phyloP scores from a whole-genome alignment of 2,329 filamentous ascomycete species.

The Fusarium sp. region DNA sequence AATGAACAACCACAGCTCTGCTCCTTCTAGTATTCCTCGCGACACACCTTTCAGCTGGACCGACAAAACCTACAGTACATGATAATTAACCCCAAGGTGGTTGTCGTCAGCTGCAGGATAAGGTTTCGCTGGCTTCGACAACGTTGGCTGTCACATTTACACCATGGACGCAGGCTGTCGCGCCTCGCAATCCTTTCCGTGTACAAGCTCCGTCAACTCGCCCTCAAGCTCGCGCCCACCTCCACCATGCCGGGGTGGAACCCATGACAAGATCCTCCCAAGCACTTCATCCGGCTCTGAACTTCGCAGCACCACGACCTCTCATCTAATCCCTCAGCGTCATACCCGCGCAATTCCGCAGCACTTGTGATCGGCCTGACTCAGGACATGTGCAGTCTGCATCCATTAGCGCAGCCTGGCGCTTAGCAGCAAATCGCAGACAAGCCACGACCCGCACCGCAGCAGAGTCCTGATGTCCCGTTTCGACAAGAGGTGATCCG shows the following conservation, averaged over 20 bases:
- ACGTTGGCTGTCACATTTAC: constrained; percentile 16
- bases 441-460: constrained; percentile 21
- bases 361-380: constrained; percentile 29
- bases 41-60: neutral
- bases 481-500: neutral
- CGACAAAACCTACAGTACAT: neutral
- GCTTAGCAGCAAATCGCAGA: constrained; percentile 3
- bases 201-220: constrained; percentile 6
- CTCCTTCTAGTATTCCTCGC: neutral
- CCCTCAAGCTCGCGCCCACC: constrained; percentile 35
- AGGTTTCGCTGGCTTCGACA: constrained; percentile 13
- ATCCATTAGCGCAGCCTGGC: constrained; percentile 25
- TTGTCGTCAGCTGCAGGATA: neutral
- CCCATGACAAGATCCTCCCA: constrained; percentile 9
- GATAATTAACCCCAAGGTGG: neutral
- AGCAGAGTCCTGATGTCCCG: constrained; percentile 3
- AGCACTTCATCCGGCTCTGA: constrained; percentile 15
- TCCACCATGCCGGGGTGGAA: constrained; percentile 12
- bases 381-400: constrained; percentile 25
- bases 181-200: constrained; percentile 26
- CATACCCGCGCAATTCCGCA: constrained; percentile 26
- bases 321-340: constrained; percentile 15
- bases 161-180: constrained; percentile 9
- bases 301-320: neutral
- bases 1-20: neutral